Conservation (phyloP, 345 rosid species). For the Salix dunnii region DNA sequence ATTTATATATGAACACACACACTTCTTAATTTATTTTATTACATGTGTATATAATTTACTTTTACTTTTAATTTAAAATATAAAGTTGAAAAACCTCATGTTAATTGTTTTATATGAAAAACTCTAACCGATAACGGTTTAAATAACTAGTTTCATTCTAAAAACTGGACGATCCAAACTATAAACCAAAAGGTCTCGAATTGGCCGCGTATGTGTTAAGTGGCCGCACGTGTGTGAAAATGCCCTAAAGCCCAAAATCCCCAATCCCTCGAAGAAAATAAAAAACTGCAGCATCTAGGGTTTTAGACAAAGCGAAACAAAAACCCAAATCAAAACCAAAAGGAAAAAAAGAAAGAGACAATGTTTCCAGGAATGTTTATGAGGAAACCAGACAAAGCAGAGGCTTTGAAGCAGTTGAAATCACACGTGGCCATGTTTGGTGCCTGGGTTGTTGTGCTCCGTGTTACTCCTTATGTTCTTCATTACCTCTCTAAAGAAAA, state of each 20-base stretch:
- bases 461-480: conserved; percentile 68
- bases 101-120: too few species aligned
- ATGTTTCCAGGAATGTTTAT: conserved; percentile 88
- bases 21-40: too few species aligned
- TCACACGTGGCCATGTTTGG: conserved; percentile 58
- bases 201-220: background rate
- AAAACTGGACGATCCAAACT: background rate
- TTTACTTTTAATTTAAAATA: too few species aligned
- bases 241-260: background rate
- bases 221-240: background rate
- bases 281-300: conserved; percentile 15
- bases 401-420: conserved; percentile 73
- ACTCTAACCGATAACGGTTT: too few species aligned
- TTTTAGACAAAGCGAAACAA: conserved; percentile 7
- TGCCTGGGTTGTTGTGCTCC: conserved; percentile 55
- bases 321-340: background rate
- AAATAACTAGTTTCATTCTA: background rate
- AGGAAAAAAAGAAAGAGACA: background rate
- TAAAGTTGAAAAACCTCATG: too few species aligned
- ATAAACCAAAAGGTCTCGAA: background rate
- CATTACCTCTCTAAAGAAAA: conserved; percentile 55
- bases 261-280: background rate
- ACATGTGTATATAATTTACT: too few species aligned
- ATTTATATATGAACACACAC: too few species aligned
- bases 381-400: conserved; percentile 79